Conservation (phyloP, 177 flowering plant genomes). For the Vitis hybrid region DNA sequence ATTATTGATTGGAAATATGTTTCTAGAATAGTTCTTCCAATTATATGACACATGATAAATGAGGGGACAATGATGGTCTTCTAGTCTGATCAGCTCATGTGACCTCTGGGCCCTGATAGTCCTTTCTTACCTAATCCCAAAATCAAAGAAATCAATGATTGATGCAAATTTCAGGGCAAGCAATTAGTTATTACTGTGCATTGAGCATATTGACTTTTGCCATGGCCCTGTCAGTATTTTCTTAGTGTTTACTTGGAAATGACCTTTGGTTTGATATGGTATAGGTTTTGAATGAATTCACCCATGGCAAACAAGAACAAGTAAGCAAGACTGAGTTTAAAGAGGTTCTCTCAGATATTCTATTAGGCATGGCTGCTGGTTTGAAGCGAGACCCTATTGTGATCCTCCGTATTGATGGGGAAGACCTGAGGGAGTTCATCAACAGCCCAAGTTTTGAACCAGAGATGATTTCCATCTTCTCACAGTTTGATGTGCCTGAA, state of each 20-base stretch:
- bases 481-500: constrained; percentile 36
- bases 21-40: too few species aligned
- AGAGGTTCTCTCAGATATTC: constrained; percentile 72
- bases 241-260: neutral
- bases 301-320: constrained; percentile 63
- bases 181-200: too few species aligned
- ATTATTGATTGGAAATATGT: neutral
- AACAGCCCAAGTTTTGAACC: constrained; percentile 57
- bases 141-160: too few species aligned
- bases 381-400: constrained; percentile 89
- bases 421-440: constrained; percentile 78
- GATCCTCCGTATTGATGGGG: constrained; percentile 92
- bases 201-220: too few species aligned
- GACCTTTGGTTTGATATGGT: neutral
- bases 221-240: too few species aligned
- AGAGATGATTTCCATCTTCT: constrained; percentile 51
- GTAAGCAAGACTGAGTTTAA: constrained; percentile 81
- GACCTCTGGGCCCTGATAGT: neutral
- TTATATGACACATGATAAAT: neutral
- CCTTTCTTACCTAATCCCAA: neutral
- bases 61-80: neutral
- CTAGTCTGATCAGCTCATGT: neutral
- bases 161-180: too few species aligned
- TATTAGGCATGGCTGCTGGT: constrained; percentile 92
- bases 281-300: constrained; percentile 81